Base-by-base conservation (phyloP, 2,329 filamentous ascomycete genomes). In the Spiromastix sp. region DNA sequence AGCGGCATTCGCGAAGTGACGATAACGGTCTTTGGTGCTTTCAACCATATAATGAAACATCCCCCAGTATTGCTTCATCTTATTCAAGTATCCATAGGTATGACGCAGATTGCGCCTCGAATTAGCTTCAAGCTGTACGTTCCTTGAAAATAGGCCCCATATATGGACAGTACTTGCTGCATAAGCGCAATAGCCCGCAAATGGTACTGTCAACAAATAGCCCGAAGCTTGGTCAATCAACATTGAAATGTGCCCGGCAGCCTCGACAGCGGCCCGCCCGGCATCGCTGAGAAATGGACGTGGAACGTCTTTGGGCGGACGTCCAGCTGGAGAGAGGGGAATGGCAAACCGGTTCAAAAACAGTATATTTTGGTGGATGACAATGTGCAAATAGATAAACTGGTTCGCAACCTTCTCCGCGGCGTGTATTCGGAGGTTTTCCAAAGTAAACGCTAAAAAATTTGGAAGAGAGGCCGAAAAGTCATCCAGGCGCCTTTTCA, bases 1-100 rank as follows among this genome's bases (percentile, higher is more conserved):
- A 19, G 79, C 77, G n/a, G 81, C 80, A 55, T 95, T 86, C 11
- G 86, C 79, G 47, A 86, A 89, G 31, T 78, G 75, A 34, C 82
- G 77, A 54, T 94, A 98, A 42, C 93, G 77, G 36, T 89, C 82
- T 40, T 91, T 86, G 22, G 95, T 71, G 50, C 89, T 91, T 54
- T 96, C 87, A 1, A 85, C 81, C 73, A 96, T 87, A 63, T 86
- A 95, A 55, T 94, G 85, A 54, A 96, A 95, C 81, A 95, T 93
- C 41, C 89, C 91, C 91, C 91, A 98, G 51, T 91, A 87, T 41
- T 84, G 84, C 67, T 94, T 95, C 84, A 96, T 93, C 59, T 85
- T 91, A 36, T 81, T 81, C 29, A 98, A 64, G 49, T 91, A 96
- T 51, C 81, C 84, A 49, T 96, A 81, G 45, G 94, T 96, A 44